Base-by-base conservation (phyloP, 1,284 basidiomycete species). In the Moniliophthora roreri region DNA sequence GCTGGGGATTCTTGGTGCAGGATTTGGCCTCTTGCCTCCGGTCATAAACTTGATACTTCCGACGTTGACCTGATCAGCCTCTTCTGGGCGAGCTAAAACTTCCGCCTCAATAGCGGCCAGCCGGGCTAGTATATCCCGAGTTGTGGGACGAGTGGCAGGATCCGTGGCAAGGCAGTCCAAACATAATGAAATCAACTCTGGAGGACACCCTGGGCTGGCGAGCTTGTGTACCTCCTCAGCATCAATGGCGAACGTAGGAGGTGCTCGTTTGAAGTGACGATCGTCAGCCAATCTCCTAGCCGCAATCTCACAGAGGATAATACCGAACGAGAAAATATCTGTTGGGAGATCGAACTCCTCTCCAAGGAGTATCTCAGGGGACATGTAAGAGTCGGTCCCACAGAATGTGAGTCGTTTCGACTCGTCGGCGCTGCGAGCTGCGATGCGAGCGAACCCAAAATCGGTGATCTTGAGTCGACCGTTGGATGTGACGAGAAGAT, bases 401-500 rank as follows among this genome's bases (percentile, higher is more conserved):
- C 96, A 98, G 73, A 96, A 98, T 0, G 93, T 97, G 62, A 98
- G 85, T 18, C 94, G 81, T 63, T 89, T 89, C 68, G 85, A 87
- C 69, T 99, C 95, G 55, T 95, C 93, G 51, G 86, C 90, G 63
- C 92, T 95, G 28, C 93, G 81, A 0, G 93, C 93, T 0, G 93
- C 93, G 62, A 98, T 97, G 37, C 94, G 82, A 1, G 94, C 93
- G 63, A 95, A 96, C 7, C 95, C 95, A 71, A 98, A 98, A 67
- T 98, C 96, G 35, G 94, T 96, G 61, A 98, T 87, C 75, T 98
- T 99, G 67, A 98, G 80, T 44, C 96, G 85, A 24, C 94, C 91
- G 65, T 98, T 98, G 36, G 87, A 77, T 0, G 95, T 98, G 36
- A 98, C 87, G 34, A 98, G 83, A n/a, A 98, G 79, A 65, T 99